Evolutionary conservation across 1,284 basidiomycete species (phyloP), one percentile per base, ranked within the genome.

Genomic region (Moesziomyces parantarcticus): DNA sequence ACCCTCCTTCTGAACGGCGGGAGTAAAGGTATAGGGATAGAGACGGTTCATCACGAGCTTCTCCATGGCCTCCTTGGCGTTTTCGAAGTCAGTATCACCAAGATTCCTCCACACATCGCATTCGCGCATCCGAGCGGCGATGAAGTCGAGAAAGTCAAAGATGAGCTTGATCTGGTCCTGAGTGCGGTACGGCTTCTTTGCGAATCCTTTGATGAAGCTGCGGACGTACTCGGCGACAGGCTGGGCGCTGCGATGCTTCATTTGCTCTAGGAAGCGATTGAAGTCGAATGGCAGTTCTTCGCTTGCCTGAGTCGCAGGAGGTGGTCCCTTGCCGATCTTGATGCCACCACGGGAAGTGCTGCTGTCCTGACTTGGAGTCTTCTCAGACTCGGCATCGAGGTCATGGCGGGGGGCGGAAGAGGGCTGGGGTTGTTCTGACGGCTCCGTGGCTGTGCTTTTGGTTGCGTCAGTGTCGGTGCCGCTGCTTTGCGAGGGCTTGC

Each of bases 1-100:
- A 6, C 82, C 82, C 43, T 83, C 82, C 34, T 73, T 71, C 25
- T 75, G 73, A 3, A 83, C 76, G 13, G 82, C 81, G 13, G 81
- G 82, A 10, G 78, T 73, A 50, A 82, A 83, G 0, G 82, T 83
- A 56, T 75, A 79, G 1, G 72, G 70, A 84, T 97, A 98, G 56
- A 98, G 86, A 50, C 95, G 88, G 80, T 99, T 99, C 97, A 99
- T 99, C 77, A 99, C 94, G 11, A 99, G 89, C 85, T 99, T 99
- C 87, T 99, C 96, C 93, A 99, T 98, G 52, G 94, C 95, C 85
- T 99, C 96, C 86, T 94, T 89, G 0, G 95, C 94, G 77, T 97
- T 95, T 64, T 98, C 97, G 77, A 99, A 97, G 83, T 99, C 95
- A 5, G 86, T 86, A 23, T 92, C 90, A 5, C 89, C 87, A 5